A percentile compares a stretch with the other conserved stretches of the same genome.
Evolutionary conservation across 2,329 filamentous ascomycete genomes (phyloP).

Genomic region (Fusarium sp.): DNA sequence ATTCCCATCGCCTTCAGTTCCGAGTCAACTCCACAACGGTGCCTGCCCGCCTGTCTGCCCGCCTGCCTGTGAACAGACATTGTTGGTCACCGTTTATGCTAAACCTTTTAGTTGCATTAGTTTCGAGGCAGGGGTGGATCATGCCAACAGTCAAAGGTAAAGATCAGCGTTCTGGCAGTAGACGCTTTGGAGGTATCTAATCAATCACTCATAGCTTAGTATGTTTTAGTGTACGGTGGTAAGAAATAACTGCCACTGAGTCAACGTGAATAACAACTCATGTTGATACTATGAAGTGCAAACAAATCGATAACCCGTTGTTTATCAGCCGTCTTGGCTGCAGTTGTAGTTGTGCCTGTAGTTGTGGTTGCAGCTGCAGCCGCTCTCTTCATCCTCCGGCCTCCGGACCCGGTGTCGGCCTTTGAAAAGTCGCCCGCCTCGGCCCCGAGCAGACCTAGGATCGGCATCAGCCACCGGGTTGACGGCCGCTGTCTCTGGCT

Average conservation of each 20-base stretch:
- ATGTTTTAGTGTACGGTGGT: background rate
- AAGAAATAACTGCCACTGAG: background rate
- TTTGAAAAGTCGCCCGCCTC: constrained; percentile 1
- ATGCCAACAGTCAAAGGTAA: background rate
- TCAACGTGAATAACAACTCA: too few relatives aligned
- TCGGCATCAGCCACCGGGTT: constrained; percentile 9
- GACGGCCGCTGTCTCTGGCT: background rate
- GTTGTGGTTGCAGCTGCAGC: background rate
- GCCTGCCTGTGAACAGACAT: too few relatives aligned
- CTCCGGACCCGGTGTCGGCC: constrained; percentile 18
- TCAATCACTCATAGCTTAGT: constrained; percentile 20
- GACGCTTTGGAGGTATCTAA: constrained; percentile 26
- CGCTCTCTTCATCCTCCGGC: constrained; percentile 3
- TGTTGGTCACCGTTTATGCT: constrained; percentile 12
- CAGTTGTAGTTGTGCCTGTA: too few relatives aligned
- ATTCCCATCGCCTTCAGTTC: background rate
- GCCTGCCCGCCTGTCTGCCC: too few relatives aligned
- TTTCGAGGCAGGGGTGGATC: constrained; percentile 12
- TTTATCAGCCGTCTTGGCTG: background rate
- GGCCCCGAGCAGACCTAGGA: constrained; percentile 22
- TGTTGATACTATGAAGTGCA: too few relatives aligned
- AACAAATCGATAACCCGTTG: too few relatives aligned
- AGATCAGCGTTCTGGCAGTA: constrained; percentile 12
- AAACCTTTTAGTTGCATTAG: constrained; percentile 16
- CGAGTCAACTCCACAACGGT: background rate